phyloP scores from a whole-genome alignment of 257 asterid species.

The Primulina tabacum region DNA sequence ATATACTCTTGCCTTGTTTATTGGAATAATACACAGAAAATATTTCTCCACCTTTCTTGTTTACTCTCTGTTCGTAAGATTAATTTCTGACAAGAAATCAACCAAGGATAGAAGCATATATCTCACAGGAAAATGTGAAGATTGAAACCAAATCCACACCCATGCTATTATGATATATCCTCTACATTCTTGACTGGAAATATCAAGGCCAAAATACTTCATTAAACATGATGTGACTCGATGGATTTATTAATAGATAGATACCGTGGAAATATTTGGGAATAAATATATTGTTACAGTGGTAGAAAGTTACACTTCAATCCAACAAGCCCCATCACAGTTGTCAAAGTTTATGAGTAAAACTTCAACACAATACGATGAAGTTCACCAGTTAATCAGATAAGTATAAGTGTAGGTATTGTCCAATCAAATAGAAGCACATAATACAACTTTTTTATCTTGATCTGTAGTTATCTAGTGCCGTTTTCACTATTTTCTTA shows the following conservation, averaged over 20 bases:
- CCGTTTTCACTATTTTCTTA: constrained; percentile 7
- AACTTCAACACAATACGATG: constrained; percentile 8
- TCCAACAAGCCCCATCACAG: background rate
- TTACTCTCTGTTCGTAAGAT: background rate
- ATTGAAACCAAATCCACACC: background rate
- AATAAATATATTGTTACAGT: constrained; percentile 5
- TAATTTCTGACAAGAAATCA: background rate
- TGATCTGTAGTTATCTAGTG: background rate
- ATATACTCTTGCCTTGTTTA: too few relatives aligned
- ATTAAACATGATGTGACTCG: constrained; percentile 9
- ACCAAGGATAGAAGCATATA: constrained; percentile 3
- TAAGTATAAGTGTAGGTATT: background rate
- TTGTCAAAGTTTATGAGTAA: background rate
- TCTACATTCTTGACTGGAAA: constrained; percentile 1
- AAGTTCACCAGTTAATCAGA: background rate
- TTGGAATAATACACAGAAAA: too few relatives aligned
- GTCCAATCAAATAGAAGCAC: background rate
- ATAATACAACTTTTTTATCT: constrained; percentile 3
- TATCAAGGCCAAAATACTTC: background rate
- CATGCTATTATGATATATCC: constrained; percentile 7
- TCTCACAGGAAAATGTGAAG: constrained; percentile 14
- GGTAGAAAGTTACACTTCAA: background rate
- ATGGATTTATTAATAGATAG: constrained; percentile 8
- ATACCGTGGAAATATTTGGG: background rate
- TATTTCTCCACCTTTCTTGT: too few relatives aligned